Conservation (phyloP, 208 protist species). For the Tritrichomonas musculus region DNA sequence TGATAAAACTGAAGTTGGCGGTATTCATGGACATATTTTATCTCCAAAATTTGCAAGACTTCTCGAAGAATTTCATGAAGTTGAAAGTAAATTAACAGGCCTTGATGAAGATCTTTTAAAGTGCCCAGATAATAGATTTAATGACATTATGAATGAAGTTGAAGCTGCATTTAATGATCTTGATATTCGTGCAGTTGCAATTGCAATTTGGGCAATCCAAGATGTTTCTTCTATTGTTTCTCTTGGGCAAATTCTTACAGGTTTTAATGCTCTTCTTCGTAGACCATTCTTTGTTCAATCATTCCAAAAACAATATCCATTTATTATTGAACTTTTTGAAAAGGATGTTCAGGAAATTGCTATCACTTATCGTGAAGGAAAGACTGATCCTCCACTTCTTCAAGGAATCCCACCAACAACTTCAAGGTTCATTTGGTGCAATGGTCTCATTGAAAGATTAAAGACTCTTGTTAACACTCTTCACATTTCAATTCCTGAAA, state of each 20-base stretch:
- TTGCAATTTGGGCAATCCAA: conserved; percentile 16
- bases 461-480: conserved; percentile 66
- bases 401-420: conserved; percentile 78
- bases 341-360: conserved; percentile 67
- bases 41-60: not conserved
- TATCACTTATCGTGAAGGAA: conserved; percentile 65
- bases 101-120: not conserved
- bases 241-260: conserved; percentile 15
- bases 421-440: conserved; percentile 71
- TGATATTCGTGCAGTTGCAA: conserved; percentile 8
- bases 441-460: conserved; percentile 79
- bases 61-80: not conserved
- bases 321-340: conserved; percentile 54
- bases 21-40: conserved; percentile 10
- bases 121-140: not conserved
- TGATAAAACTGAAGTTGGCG: conserved; percentile 33
- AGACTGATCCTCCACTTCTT: conserved; percentile 61
- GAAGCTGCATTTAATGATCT: not conserved
- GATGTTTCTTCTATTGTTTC: conserved; percentile 27
- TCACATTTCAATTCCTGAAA: conserved; percentile 27
- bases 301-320: conserved; percentile 76
- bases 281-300: conserved; percentile 77
- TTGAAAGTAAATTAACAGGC: not conserved
- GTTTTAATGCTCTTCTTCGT: conserved; percentile 62
- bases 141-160: not conserved